Evolutionary conservation across 1,284 basidiomycete species (phyloP).

Genomic region (Trichosporon coremiiforme): DNA sequence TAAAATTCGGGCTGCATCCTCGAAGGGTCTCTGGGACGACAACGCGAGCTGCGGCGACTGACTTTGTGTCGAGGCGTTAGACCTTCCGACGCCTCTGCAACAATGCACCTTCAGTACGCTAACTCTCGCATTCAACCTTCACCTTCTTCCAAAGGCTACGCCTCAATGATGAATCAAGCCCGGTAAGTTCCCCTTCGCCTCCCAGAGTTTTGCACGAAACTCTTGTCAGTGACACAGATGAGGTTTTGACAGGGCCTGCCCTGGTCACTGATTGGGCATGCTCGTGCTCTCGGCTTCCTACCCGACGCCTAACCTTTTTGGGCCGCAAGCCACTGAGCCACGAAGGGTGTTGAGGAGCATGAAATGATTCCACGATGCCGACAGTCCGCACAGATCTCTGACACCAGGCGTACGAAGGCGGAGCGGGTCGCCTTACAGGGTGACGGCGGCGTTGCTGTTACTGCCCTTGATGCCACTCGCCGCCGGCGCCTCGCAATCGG

Average conservation of each 20-base stretch:
- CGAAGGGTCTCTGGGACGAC: not conserved
- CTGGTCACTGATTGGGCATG: not conserved
- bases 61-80: no score
- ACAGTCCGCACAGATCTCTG: conserved; percentile 1
- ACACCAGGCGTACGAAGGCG: not conserved
- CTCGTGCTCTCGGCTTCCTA: not conserved
- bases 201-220: not conserved
- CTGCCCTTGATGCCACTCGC: not conserved
- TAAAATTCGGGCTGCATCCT: no score
- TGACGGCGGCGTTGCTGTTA: not conserved
- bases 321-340: not conserved
- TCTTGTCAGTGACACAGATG: not conserved
- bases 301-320: not conserved
- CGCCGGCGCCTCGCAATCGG: not conserved
- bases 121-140: not conserved
- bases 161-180: not conserved
- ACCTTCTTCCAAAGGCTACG: not conserved
- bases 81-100: no score
- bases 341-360: not conserved
- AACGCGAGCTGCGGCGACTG: not conserved
- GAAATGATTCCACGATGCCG: not conserved
- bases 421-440: not conserved
- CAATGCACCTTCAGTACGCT: no score
- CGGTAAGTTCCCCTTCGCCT: not conserved
- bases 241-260: not conserved